Base-by-base conservation (phyloP, 2,329 filamentous ascomycete species). In the Clonostachys sp. region DNA sequence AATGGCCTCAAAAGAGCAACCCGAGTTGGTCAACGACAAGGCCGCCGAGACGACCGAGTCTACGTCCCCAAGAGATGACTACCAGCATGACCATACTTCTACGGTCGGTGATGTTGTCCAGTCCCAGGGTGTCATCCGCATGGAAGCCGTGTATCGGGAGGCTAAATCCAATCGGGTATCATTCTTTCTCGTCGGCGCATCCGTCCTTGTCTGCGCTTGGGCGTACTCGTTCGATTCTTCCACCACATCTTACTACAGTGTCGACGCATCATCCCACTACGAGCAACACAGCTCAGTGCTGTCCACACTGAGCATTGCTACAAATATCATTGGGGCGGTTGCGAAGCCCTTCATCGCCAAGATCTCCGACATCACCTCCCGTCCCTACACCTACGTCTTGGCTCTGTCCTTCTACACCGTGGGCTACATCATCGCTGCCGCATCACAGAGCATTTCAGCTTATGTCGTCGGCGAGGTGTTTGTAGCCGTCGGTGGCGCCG, bases 341-440 rank as follows among this genome's bases (percentile, higher is more conserved):
- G 72, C 77, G 48, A 83, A 83, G 55, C 79, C 80, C 14, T 80
- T 78, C 10, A 76, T 83, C 61, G 78, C 78, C 45, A 83, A 83
- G 60, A 65, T 83, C 36, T 78, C 80, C 7, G 77, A 83, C 54
- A 78, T 83, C 8, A 81, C 83, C 46, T 80, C 80, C 24, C 74
- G 81, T 24, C 75, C 80, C n/a, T 76, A 83, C 57, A 80, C 79
- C 3, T 83, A 84, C 55, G 64, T 70, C 14, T 57, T 83, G 14
- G 73, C 75, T 3, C 72, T 84, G 17, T 52, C 71, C 17, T 67
- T 81, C 42, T 83, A 77, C 55, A 66, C 75, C 1, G 55, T 83
- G 10, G 75, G 80, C 1, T 83, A 81, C 56, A 73, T 81, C 20
- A 70, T 81, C 48, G 78, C 78, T 56, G 80, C 81, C 3, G 72